Base-by-base conservation (phyloP, 495 filamentous ascomycete genomes). In the Cercophora samala region DNA sequence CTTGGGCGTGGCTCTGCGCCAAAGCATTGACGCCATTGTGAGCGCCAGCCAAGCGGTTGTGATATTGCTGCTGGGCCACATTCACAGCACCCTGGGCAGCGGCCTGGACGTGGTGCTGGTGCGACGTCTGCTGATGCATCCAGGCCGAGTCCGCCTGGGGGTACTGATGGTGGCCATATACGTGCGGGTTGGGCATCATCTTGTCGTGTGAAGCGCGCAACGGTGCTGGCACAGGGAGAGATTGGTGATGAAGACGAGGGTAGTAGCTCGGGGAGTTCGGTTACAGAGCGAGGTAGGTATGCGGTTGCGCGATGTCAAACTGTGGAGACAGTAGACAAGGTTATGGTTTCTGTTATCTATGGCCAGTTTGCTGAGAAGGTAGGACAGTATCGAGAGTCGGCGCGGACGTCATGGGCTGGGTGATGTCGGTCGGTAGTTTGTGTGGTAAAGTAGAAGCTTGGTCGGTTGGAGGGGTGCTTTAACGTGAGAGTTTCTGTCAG, bases 71-170 rank as follows among this genome's bases (percentile, higher is more conserved):
- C 75, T 92, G 90, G 68, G 91, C 89, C 58, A 85, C 87, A 22
- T 85, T 88, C 32, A 85, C 84, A 13, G 88, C 87, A 23, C 87
- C 87, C 22, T 87, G 88, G 18, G 86, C 85, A 5, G 87, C 87
- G 0, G 77, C 76, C 58, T 91, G 90, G 60, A 79, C 81, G 70
- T 87, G 85, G 65, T 90, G 89, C 65, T 89, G 88, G 64, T 89
- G 87, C 58, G 83, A 84, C 62, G 86, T 84, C 72, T 87, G 81
- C 69, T 86, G 88, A 70, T 93, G 90, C 81, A 91, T 82, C 89
- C 90, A 92, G 73, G 90, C 83, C 67, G 88, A 88, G 73, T 94
- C 91, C 74, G 86, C 84, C 77, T 90, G 89, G 60, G 83, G 86
- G 66, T 85, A 93, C 72, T 93, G 91, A 76, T 93, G 91, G 77